Conservation (phyloP, 2,329 filamentous ascomycete species). For the Grosmannia penicillata region DNA sequence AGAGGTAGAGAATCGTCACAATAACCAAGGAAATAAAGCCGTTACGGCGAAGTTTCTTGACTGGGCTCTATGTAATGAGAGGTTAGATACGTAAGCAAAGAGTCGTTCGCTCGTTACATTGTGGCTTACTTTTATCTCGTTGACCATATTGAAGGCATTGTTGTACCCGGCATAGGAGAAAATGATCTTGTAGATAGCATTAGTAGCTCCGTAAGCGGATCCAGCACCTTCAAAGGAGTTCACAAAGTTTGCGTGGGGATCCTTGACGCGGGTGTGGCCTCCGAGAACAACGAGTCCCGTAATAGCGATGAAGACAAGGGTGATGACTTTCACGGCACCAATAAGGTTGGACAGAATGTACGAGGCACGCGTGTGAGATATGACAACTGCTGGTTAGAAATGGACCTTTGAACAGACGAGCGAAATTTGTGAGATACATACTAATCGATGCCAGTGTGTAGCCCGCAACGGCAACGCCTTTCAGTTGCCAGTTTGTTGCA, state of each 20-base stretch:
- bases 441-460: conserved; percentile 44
- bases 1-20: conserved; percentile 37
- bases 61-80: conserved; percentile 28
- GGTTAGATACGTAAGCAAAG: not conserved
- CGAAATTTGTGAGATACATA: conserved; percentile 18
- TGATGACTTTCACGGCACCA: conserved; percentile 40
- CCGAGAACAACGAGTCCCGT: conserved; percentile 45
- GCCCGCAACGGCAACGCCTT: conserved; percentile 49
- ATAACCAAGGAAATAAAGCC: conserved; percentile 32
- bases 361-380: conserved; percentile 37
- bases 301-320: conserved; percentile 40
- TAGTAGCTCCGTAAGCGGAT: conserved; percentile 31
- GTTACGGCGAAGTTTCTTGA: conserved; percentile 36
- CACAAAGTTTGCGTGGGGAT: conserved; percentile 38
- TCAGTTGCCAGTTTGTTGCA: conserved; percentile 45
- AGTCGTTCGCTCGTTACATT: not conserved
- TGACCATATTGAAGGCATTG: conserved; percentile 46
- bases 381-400: too few species aligned
- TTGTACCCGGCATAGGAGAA: conserved; percentile 42
- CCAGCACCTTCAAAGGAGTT: conserved; percentile 34
- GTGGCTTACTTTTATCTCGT: conserved; percentile 28
- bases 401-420: not conserved
- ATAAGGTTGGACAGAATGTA: conserved; percentile 37
- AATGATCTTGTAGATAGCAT: conserved; percentile 42
- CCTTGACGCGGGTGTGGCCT: conserved; percentile 29